A percentile compares a stretch with the other conserved stretches of the same genome.
phyloP scores from a whole-genome alignment of 148 eudicot species.

The Chenopodium formosanum region DNA sequence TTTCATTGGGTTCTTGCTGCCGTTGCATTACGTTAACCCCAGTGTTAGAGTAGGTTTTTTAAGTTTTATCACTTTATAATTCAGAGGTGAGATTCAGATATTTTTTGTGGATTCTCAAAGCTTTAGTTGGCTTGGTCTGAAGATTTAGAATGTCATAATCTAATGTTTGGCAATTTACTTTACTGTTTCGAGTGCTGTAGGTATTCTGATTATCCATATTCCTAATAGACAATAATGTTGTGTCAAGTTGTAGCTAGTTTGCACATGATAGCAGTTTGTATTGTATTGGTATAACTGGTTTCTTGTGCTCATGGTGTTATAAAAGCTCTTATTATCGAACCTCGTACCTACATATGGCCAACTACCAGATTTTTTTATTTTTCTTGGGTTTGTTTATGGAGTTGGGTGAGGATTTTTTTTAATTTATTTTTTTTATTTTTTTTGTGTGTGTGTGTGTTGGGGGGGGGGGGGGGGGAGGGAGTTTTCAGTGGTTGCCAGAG shows the following conservation, averaged over 20 bases:
- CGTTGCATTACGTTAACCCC: background rate
- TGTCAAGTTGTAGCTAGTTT: background rate
- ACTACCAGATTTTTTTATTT: background rate
- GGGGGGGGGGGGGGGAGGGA: no score
- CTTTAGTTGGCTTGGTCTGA: background rate
- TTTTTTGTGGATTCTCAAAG: background rate
- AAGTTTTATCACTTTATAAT: background rate
- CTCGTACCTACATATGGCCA: background rate
- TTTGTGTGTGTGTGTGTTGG: no score
- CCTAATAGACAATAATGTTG: background rate
- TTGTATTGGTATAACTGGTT: background rate
- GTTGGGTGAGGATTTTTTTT: background rate
- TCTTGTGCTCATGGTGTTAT: background rate
- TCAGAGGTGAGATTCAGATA: background rate
- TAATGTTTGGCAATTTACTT: background rate
- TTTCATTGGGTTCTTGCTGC: background rate
- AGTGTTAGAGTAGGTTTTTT: background rate
- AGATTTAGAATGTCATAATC: background rate
- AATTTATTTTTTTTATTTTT: no score
- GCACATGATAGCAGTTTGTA: background rate
- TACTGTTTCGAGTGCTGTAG: background rate
- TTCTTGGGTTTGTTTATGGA: background rate
- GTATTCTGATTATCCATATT: background rate
- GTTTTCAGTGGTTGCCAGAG: background rate
- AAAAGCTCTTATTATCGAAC: background rate